Percentiles rank a stretch among this genome's conserved stretches.
phyloP scores from a whole-genome alignment of 2,329 filamentous ascomycete genomes.

The Aspergillus ustus region DNA sequence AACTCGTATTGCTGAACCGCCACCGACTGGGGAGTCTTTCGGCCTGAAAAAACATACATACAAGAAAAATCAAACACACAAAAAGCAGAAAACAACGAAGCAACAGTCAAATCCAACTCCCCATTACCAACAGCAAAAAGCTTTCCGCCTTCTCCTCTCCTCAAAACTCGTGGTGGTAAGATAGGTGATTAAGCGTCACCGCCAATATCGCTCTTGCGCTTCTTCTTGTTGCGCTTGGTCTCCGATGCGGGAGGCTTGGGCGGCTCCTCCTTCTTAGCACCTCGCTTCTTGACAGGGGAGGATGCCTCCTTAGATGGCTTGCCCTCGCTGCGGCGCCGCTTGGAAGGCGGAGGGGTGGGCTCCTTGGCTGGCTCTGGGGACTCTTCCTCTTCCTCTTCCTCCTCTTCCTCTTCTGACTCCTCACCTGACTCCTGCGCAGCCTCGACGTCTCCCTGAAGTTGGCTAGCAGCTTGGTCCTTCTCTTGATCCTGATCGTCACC shows the following conservation, averaged over 20 bases:
- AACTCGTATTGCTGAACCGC: not conserved
- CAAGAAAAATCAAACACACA: not conserved
- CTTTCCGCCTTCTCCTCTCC: not conserved
- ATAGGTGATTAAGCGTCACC: slow-evolving; percentile 26
- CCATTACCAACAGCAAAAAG: slow-evolving; percentile 5
- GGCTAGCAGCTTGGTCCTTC: slow-evolving; percentile 39
- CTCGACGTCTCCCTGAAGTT: slow-evolving; percentile 49
- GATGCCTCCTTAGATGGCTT: slow-evolving; percentile 40
- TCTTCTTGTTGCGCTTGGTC: slow-evolving; percentile 48
- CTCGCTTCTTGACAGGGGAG: slow-evolving; percentile 34
- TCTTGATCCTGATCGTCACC: slow-evolving; percentile 51
- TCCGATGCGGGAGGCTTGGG: slow-evolving; percentile 38
- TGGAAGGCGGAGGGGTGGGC: slow-evolving; percentile 49
- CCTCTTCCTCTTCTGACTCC: slow-evolving; percentile 36
- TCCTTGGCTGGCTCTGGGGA: slow-evolving; percentile 46
- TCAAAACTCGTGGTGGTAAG: not conserved
- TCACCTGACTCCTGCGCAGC: slow-evolving; percentile 31
- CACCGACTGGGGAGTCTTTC: not conserved
- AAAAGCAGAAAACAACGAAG: not conserved
- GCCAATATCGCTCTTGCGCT: slow-evolving; percentile 51
- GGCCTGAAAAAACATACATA: slow-evolving; percentile 1
- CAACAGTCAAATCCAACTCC: slow-evolving; percentile 11
- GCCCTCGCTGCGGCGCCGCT: slow-evolving; percentile 49
- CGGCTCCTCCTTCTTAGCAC: slow-evolving; percentile 33
- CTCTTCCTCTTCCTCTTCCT: slow-evolving; percentile 36